Base-by-base conservation (phyloP, 1,284 basidiomycete species). In the Cutaneotrichosporon spelunceum region DNA sequence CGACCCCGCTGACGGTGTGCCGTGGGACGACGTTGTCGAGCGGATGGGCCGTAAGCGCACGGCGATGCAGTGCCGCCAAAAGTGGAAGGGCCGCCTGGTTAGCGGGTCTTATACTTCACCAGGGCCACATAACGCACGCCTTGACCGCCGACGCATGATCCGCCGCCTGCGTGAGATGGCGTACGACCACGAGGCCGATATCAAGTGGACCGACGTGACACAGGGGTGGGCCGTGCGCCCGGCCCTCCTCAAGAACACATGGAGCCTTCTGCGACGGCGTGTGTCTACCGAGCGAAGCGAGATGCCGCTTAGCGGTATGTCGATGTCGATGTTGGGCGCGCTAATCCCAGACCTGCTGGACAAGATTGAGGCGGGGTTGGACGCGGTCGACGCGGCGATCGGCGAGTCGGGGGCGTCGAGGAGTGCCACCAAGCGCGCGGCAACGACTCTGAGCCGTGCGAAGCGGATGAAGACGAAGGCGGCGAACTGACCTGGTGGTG, bases 11-110 rank as follows among this genome's bases (percentile, higher is more conserved):
- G 48, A 55, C 14, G 71, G 70, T 48, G 62, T 68, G 44, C 70
- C 71, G 21, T 74, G 73, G 73, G 69, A 72, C 30, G 57, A 70
- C 4, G 68, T 74, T 2, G 53, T 56, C 9, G 56, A 62, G 24
- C 61, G 62, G 36, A 68, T 73, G 68, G 66, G 65, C 33, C 66
- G 68, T 11, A 64, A 53, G 47, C 57, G 71, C 13, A 64, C 65
- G 1, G 33, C 58, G 11, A 66, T 64, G 60, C 68, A 71, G 60
- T 70, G 70, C 45, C 54, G 72, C 24, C 70, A 71, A 61, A 72
- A 74, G 60, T 74, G 72, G 72, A 58, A 47, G 26, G 61, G 56
- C 48, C 36, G 50, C 39, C 56, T 59, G 26, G 58, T 55, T 19
- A 57, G 61, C 21, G 53, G 45, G 27, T 29, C 55, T 45, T 57